These are phyloP conservation scores for Corrigiola litoralis DNA, from an alignment of 179 eudicot genomes.

Conservation along the genomic window DNA sequence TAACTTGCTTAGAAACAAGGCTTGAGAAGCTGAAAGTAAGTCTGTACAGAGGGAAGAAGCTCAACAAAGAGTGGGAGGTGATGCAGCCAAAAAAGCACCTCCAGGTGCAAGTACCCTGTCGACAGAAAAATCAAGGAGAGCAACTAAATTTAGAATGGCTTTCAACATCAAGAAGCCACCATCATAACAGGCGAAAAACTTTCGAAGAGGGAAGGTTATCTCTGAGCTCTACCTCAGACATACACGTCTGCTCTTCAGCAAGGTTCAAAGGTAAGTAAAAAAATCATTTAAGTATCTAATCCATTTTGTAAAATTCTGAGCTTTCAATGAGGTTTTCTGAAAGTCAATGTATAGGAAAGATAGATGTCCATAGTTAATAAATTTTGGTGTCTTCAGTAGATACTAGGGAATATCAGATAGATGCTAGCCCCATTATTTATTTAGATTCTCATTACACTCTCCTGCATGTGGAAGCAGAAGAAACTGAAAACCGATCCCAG, in stretches of 20 bases:
- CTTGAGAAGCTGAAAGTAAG: slow-evolving; percentile 39
- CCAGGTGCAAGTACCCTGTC: slow-evolving; percentile 22
- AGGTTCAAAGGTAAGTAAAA: slow-evolving; percentile 30
- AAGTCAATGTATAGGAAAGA: too few relatives aligned
- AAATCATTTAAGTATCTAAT: background rate
- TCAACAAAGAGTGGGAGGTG: slow-evolving; percentile 23
- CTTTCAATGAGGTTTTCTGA: background rate
- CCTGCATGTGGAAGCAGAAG: slow-evolving; percentile 20
- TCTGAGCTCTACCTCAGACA: slow-evolving; percentile 39
- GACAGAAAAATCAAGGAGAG: slow-evolving; percentile 23
- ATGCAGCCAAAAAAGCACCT: slow-evolving; percentile 21
- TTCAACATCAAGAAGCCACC: slow-evolving; percentile 27
- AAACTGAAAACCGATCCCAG: slow-evolving; percentile 12
- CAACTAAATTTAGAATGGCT: slow-evolving; percentile 13
- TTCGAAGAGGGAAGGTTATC: slow-evolving; percentile 48
- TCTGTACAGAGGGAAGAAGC: slow-evolving; percentile 41
- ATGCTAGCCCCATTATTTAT: background rate
- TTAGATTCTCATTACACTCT: background rate
- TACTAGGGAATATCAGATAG: background rate
- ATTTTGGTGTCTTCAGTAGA: too few relatives aligned
- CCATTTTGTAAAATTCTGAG: background rate
- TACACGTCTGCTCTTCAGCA: slow-evolving; percentile 27
- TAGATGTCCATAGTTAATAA: too few relatives aligned
- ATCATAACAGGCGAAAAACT: slow-evolving; percentile 22
- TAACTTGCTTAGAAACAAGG: slow-evolving; percentile 55